These are phyloP conservation scores for Colletotrichum sp. DNA, from an alignment of 2,329 filamentous ascomycete genomes.

Conservation along the genomic window DNA sequence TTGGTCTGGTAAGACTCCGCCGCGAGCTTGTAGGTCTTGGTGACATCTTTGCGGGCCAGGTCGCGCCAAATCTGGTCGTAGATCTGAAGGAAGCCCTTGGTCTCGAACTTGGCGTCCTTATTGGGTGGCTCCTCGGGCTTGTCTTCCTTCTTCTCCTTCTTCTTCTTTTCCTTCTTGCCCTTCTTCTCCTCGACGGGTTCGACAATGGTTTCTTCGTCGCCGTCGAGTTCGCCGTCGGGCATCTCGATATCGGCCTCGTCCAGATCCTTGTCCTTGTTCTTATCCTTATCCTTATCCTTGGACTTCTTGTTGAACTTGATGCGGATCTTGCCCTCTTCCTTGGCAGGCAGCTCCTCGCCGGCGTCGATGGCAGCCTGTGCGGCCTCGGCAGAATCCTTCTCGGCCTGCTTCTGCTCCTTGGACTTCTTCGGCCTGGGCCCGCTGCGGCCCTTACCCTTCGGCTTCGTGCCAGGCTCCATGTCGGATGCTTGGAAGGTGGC, in stretches of 20 bases:
- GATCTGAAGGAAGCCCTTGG: slow-evolving; percentile 94
- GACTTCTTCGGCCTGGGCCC: slow-evolving; percentile 86
- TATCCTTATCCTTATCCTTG: slow-evolving; percentile 46
- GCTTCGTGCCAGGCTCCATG: slow-evolving; percentile 51
- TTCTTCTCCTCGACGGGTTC: slow-evolving; percentile 44
- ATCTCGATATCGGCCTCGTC: slow-evolving; percentile 41
- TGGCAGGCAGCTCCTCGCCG: slow-evolving; percentile 72
- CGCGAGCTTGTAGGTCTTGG: slow-evolving; percentile 89
- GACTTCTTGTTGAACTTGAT: slow-evolving; percentile 65
- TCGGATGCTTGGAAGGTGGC: slow-evolving; percentile 80
- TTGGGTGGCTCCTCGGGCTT: slow-evolving; percentile 56
- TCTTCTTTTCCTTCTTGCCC: slow-evolving; percentile 51
- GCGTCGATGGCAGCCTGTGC: slow-evolving; percentile 85
- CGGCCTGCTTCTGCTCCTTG: slow-evolving; percentile 82
- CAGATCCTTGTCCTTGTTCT: slow-evolving; percentile 39
- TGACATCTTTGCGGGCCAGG: slow-evolving; percentile 89
- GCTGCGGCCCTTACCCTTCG: slow-evolving; percentile 57
- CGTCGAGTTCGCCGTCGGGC: slow-evolving; percentile 32
- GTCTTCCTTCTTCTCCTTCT: slow-evolving; percentile 47
- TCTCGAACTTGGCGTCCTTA: slow-evolving; percentile 73
- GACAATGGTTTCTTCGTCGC: slow-evolving; percentile 41
- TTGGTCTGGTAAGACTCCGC: slow-evolving; percentile 85
- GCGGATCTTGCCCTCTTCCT: slow-evolving; percentile 65
- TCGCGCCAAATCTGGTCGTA: slow-evolving; percentile 98
- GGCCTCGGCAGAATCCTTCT: slow-evolving; percentile 82